Evolutionary conservation across 2,329 filamentous ascomycete genomes (phyloP), one percentile per base, ranked within the genome.

Genomic region (Ophiocordyceps unilateralis): DNA sequence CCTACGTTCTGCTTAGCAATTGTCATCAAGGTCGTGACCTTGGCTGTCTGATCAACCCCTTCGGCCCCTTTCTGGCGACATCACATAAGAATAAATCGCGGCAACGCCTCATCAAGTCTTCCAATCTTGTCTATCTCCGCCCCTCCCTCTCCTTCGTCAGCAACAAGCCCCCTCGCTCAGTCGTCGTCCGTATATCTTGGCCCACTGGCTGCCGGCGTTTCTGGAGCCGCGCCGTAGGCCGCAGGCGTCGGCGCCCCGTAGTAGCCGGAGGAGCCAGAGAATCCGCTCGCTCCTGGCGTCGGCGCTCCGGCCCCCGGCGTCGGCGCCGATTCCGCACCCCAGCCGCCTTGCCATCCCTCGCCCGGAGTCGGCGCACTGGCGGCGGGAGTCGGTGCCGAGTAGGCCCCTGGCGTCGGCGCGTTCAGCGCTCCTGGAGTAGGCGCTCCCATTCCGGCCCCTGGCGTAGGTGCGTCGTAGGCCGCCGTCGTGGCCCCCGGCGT

Each of bases 331-430:
- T 82, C 80, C 0, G 65, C 65, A 32, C 69, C 70, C 72, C 72
- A 76, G 21, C 71, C 70, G 21, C 70, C 66, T 47, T 72, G 67
- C 71, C 76, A 76, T 9, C 70, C 72, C 5, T 69, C 76, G 7
- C 77, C 80, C 2, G 80, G 82, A 0, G 82, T 86, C 0, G 82
- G 81, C 1, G 81, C 81, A 50, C 69, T 74, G 11, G 69, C 70
- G 15, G 68, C 74, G 0, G 77, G 76, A 0, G 76, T 80, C 2
- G 77, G 75, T 4, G 77, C 76, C n/a, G 72, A 69, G 53, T 73
- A 75, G 7, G 74, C 78, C 3, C 78, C 81, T 0, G 81, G 83
- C 0, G 83, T 87, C 0, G 82, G 82, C 4, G 83, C 83, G 50
- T 74, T 76, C 53, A 78, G 58, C 1, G 72, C 72, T 40, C 70